Base-by-base conservation (phyloP, 2,329 filamentous ascomycete species). In the Mycosphaerella sp. region DNA sequence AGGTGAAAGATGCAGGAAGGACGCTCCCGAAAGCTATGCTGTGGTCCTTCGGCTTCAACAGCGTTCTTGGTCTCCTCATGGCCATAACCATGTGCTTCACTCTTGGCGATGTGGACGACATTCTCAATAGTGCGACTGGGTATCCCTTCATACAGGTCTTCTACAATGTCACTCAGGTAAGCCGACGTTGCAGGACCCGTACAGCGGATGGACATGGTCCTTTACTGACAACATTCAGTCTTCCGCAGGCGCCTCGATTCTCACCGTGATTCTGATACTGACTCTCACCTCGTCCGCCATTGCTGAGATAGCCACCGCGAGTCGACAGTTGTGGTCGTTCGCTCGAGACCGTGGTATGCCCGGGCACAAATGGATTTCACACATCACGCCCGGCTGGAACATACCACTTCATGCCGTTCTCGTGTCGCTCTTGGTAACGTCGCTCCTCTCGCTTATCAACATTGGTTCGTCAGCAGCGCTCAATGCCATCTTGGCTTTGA, bases 401-500 rank as follows among this genome's bases (percentile, higher is more conserved):
- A 49, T 67, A 17, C 65, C 65, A 2, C 52, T 58, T 6, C 64
- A 66, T 46, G 59, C 64, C 11, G 57, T 66, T 40, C 45, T 64
- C 9, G 38, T 62, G 34, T 60, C 65, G 7, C 60, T 52, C 32
- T 55, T 47, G 7, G 56, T 67, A 51, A 63, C 60, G 14, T 44
- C 63, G 29, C 21, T 66, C 31, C 54, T 67, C 36, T 60, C 59
- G 11, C 44, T 66, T 21, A 63, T 67, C 58, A 61, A 65, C 21
- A 56, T 66, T 14, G 64, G 64, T 34, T 62, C 58, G 8, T 50
- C 55, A 36, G 57, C 59, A 17, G 64, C 63, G n/a, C 66, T 67
- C 62, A 70, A 70, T 53, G 64, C 68, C 51, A 63, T 74, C 54
- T 69, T 73, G 36, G 72, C 70, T 1, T 66, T 74, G n/a, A 67